Conservation (phyloP, 345 rosid species). For the Sisymbrium irio region DNA sequence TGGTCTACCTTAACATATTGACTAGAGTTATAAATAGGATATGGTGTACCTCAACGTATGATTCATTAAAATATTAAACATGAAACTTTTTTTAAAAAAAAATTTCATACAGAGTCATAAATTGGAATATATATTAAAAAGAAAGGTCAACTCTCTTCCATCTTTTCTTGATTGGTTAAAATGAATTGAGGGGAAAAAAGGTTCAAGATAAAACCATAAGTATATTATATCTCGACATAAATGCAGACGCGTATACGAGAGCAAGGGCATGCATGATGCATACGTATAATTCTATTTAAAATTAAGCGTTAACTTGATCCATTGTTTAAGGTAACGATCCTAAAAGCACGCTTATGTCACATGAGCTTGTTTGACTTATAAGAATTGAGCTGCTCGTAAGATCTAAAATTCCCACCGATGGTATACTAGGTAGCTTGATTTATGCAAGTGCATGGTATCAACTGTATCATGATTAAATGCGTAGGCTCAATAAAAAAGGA, state of each 20-base stretch:
- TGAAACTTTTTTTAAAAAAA: neutral
- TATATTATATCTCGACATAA: slow-evolving; percentile 18
- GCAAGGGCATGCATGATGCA: slow-evolving; percentile 21
- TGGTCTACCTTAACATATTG: slow-evolving; percentile 8
- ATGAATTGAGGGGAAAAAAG: slow-evolving; percentile 13
- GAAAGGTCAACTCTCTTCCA: slow-evolving; percentile 24
- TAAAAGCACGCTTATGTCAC: slow-evolving; percentile 53
- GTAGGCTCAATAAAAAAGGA: too few relatives aligned
- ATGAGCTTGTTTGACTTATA: slow-evolving; percentile 40
- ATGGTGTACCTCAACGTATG: slow-evolving; percentile 26
- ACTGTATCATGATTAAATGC: too few relatives aligned
- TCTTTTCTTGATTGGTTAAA: slow-evolving; percentile 22
- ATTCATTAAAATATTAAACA: neutral
- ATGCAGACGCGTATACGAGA: slow-evolving; percentile 27
- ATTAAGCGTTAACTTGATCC: slow-evolving; percentile 25
- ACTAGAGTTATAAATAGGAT: slow-evolving; percentile 5
- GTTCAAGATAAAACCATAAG: slow-evolving; percentile 12
- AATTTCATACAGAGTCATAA: neutral
- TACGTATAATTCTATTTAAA: slow-evolving; percentile 13
- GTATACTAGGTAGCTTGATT: too few relatives aligned
- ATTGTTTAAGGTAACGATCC: slow-evolving; percentile 56
- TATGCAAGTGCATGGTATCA: too few relatives aligned
- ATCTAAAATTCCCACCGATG: too few relatives aligned
- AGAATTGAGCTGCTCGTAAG: slow-evolving; percentile 2
- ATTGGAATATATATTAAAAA: neutral